Evolutionary conservation across 2,329 filamentous ascomycete genomes (phyloP).

Genomic region (Microthyrium microscopicum): DNA sequence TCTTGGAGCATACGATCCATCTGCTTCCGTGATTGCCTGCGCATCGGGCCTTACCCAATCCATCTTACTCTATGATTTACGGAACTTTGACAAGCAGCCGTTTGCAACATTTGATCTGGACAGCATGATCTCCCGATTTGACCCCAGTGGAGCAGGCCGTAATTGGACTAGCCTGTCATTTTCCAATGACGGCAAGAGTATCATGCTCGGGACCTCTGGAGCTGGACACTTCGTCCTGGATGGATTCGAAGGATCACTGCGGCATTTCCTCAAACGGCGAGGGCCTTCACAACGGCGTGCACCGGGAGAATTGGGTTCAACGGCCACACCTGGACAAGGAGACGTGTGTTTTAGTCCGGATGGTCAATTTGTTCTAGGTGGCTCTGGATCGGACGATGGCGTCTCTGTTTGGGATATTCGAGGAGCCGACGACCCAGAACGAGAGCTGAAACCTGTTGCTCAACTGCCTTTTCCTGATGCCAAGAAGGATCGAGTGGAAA

Average conservation of each 20-base stretch:
- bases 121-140: conserved; percentile 40
- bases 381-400: conserved; percentile 30
- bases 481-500: conserved; percentile 38
- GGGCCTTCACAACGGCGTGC: conserved; percentile 28
- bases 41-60: conserved; percentile 65
- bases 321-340: conserved; percentile 34
- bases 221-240: conserved; percentile 85
- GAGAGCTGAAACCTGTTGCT: conserved; percentile 45
- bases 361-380: conserved; percentile 73
- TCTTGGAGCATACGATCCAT: conserved; percentile 80
- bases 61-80: conserved; percentile 78
- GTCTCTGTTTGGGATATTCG: conserved; percentile 58
- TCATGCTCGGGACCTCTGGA: conserved; percentile 72
- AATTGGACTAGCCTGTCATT: conserved; percentile 91
- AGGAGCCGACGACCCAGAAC: conserved; percentile 34
- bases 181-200: conserved; percentile 80
- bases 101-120: conserved; percentile 73
- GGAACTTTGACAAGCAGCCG: conserved; percentile 84
- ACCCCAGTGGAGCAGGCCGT: conserved; percentile 25
- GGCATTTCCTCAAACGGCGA: conserved; percentile 48
- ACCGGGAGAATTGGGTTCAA: conserved; percentile 25
- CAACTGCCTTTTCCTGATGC: conserved; percentile 38
- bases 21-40: conserved; percentile 79
- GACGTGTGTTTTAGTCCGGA: conserved; percentile 85
- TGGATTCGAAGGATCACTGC: conserved; percentile 69